These are phyloP conservation scores for Podospora pseudocomata DNA, from an alignment of 495 filamentous ascomycete genomes.

Conservation along the genomic window DNA sequence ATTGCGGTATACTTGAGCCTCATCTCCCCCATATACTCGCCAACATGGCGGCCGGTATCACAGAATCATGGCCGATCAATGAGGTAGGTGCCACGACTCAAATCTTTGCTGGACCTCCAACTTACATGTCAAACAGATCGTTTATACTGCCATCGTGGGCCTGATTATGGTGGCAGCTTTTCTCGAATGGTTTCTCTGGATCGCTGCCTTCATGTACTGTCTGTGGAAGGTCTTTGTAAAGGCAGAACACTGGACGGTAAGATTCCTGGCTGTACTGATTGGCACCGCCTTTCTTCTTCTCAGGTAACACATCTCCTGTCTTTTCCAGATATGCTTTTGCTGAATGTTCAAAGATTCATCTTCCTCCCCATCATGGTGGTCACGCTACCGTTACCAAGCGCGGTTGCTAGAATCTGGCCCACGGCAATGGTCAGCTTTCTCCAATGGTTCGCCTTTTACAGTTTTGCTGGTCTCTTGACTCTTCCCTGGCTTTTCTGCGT, in stretches of 20 bases:
- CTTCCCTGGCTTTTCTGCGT: slow-evolving; percentile 93
- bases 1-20: slow-evolving; percentile 7
- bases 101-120: not conserved
- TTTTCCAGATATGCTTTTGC: not conserved
- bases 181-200: slow-evolving; percentile 93
- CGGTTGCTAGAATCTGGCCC: slow-evolving; percentile 70
- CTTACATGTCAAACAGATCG: slow-evolving; percentile 33
- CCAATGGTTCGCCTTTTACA: slow-evolving; percentile 96
- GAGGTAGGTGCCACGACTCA: slow-evolving; percentile 53
- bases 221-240: slow-evolving; percentile 84
- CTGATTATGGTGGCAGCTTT: slow-evolving; percentile 78
- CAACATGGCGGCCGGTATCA: slow-evolving; percentile 43
- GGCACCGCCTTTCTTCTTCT: slow-evolving; percentile 67
- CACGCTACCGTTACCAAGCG: slow-evolving; percentile 77
- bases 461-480: slow-evolving; percentile 80
- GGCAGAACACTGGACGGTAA: slow-evolving; percentile 80
- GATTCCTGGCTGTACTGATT: slow-evolving; percentile 71
- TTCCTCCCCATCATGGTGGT: slow-evolving; percentile 95
- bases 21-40: not conserved
- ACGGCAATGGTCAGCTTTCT: slow-evolving; percentile 59
- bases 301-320: slow-evolving; percentile 50
- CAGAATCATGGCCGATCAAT: slow-evolving; percentile 53
- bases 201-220: slow-evolving; percentile 89
- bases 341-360: slow-evolving; percentile 69
- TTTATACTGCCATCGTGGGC: slow-evolving; percentile 80